Evolutionary conservation across 768 basidiomycete genomes (phyloP).

Genomic region (Xerocomus potaroensis): DNA sequence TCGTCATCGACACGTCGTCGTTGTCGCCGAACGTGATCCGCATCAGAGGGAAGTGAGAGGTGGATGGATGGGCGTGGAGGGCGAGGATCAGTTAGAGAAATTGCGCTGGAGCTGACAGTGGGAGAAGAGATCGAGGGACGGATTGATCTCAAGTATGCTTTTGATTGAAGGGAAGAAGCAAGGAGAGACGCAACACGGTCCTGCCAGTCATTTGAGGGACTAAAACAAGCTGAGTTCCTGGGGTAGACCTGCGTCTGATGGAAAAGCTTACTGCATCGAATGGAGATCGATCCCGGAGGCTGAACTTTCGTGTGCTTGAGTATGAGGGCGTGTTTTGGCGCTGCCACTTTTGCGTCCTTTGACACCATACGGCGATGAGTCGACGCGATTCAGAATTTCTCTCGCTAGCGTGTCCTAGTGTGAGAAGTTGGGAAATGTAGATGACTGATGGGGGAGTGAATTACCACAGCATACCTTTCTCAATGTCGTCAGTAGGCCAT

Average conservation of each 20-base stretch:
- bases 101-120: constrained; percentile 1
- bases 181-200: constrained; percentile 46
- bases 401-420: constrained; percentile 69
- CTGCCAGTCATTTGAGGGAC: constrained; percentile 84
- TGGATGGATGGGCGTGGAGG: constrained; percentile 11
- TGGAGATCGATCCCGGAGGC: constrained; percentile 38
- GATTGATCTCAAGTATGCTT: background rate
- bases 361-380: constrained; percentile 73
- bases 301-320: constrained; percentile 16
- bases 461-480: constrained; percentile 42
- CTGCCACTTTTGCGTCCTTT: constrained; percentile 56
- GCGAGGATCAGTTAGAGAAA: constrained; percentile 14
- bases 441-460: background rate
- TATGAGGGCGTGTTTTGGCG: constrained; percentile 24
- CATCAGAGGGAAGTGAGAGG: constrained; percentile 9
- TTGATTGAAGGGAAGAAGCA: constrained; percentile 18
- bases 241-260: background rate
- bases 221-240: constrained; percentile 29
- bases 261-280: constrained; percentile 55
- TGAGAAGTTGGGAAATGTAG: constrained; percentile 4
- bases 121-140: background rate
- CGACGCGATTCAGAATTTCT: constrained; percentile 80
- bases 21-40: constrained; percentile 41
- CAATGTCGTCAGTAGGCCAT: constrained; percentile 45
- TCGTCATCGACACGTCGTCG: constrained; percentile 41